These are phyloP conservation scores for Ceratobasidium sp. DNA, from an alignment of 1,284 basidiomycete species.

Conservation along the genomic window DNA sequence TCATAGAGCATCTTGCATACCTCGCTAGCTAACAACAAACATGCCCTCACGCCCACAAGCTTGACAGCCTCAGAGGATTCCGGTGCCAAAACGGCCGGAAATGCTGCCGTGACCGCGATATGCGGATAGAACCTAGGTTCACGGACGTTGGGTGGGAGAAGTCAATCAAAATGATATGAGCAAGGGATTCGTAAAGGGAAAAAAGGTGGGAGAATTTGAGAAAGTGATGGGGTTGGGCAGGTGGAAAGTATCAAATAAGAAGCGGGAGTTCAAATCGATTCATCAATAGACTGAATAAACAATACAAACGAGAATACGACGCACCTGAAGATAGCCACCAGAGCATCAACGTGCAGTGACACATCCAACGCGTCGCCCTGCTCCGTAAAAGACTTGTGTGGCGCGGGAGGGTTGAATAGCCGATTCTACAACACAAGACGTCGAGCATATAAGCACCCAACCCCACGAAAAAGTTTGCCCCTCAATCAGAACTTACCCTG, in stretches of 20 bases:
- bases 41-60: conserved; percentile 80
- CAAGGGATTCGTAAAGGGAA: no score
- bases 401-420: conserved; percentile 60
- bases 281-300: conserved; percentile 49
- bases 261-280: conserved; percentile 62
- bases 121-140: conserved; percentile 56
- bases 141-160: background rate
- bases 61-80: conserved; percentile 85
- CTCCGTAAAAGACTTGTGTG: conserved; percentile 78
- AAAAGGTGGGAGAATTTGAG: no score
- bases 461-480: background rate
- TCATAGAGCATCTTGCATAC: conserved; percentile 42
- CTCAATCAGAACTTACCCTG: conserved; percentile 64
- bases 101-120: conserved; percentile 71
- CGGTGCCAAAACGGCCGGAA: conserved; percentile 75
- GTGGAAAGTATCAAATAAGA: no score
- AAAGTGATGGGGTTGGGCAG: no score
- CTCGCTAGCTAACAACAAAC: conserved; percentile 64
- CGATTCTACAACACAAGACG: conserved; percentile 48
- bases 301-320: background rate
- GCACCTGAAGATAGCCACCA: conserved; percentile 70
- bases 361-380: conserved; percentile 78
- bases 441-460: background rate
- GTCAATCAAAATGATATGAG: background rate
- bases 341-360: conserved; percentile 80